Evolutionary conservation across 441 rosid species (phyloP).

Genomic region (Gossypium trilobum): DNA sequence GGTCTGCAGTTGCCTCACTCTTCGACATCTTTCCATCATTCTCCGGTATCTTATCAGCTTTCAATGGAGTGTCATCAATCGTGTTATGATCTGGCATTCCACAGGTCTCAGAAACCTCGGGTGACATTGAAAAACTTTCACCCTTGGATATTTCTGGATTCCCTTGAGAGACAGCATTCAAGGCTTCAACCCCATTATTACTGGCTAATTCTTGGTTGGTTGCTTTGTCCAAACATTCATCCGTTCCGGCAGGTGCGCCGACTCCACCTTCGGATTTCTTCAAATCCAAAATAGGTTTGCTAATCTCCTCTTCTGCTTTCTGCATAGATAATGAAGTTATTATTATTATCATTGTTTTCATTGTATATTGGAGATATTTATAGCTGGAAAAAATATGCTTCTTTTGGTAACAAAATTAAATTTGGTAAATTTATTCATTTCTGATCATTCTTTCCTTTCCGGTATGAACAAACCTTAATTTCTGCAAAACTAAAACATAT

Average conservation of each 20-base stretch:
- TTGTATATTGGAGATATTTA: neutral
- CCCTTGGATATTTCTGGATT: constrained; percentile 26
- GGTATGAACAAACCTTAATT: neutral
- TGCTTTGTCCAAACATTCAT: constrained; percentile 16
- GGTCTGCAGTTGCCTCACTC: constrained; percentile 7
- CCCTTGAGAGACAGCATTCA: constrained; percentile 17
- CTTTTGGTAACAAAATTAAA: constrained; percentile 6
- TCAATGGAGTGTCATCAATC: constrained; percentile 14
- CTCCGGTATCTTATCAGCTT: constrained; percentile 19
- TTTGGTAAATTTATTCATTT: neutral
- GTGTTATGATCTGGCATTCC: constrained; percentile 15
- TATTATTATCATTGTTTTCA: no score
- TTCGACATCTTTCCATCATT: constrained; percentile 22
- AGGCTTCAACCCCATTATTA: constrained; percentile 17
- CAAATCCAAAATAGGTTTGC: constrained; percentile 8
- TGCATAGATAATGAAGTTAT: constrained; percentile 17
- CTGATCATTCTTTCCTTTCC: neutral
- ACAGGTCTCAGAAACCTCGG: constrained; percentile 26
- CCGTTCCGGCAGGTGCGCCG: constrained; percentile 24
- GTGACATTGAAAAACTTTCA: constrained; percentile 32
- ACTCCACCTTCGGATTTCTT: constrained; percentile 16
- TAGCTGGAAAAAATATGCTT: neutral
- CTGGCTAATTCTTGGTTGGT: constrained; percentile 16
- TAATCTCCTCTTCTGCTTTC: constrained; percentile 29
- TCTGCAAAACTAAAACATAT: neutral